These are phyloP conservation scores for Amorphotheca resinae DNA, from an alignment of 495 filamentous ascomycete genomes.

Conservation along the genomic window DNA sequence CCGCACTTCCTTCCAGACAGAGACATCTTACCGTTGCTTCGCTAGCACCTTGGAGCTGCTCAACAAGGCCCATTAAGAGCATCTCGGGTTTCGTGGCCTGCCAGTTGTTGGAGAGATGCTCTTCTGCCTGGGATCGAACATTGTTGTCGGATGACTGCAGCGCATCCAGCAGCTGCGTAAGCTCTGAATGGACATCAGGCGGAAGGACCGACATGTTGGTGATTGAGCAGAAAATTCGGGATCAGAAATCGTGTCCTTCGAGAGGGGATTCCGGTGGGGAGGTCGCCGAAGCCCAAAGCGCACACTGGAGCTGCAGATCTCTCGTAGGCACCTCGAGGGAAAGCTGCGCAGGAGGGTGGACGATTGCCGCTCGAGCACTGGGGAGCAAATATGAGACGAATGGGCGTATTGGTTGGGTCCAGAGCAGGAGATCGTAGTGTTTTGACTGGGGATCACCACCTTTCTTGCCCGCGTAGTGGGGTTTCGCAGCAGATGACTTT, in stretches of 20 bases:
- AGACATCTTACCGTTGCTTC: slow-evolving; percentile 49
- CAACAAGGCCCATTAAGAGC: slow-evolving; percentile 82
- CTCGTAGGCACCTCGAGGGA: not conserved
- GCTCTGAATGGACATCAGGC: slow-evolving; percentile 65
- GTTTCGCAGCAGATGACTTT: not conserved
- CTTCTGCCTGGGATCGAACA: slow-evolving; percentile 74
- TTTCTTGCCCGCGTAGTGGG: not conserved
- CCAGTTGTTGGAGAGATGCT: slow-evolving; percentile 83
- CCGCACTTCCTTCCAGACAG: not conserved
- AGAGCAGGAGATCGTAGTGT: too few relatives aligned
- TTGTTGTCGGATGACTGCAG: slow-evolving; percentile 85
- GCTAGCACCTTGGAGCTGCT: slow-evolving; percentile 68
- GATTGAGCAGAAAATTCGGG: too few relatives aligned
- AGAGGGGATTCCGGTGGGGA: not conserved
- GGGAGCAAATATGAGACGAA: too few relatives aligned
- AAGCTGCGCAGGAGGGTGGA: too few relatives aligned
- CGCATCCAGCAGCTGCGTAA: slow-evolving; percentile 72
- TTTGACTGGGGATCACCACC: too few relatives aligned
- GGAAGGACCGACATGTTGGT: slow-evolving; percentile 71
- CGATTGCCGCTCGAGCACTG: too few relatives aligned
- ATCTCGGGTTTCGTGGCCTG: slow-evolving; percentile 66
- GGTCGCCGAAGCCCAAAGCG: too few relatives aligned
- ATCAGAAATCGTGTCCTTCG: not conserved
- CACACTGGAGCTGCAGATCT: too few relatives aligned
- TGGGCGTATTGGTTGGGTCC: too few relatives aligned